These are phyloP conservation scores for Dittrichia graveolens DNA, from an alignment of 129 eudicot genomes.

Conservation along the genomic window DNA sequence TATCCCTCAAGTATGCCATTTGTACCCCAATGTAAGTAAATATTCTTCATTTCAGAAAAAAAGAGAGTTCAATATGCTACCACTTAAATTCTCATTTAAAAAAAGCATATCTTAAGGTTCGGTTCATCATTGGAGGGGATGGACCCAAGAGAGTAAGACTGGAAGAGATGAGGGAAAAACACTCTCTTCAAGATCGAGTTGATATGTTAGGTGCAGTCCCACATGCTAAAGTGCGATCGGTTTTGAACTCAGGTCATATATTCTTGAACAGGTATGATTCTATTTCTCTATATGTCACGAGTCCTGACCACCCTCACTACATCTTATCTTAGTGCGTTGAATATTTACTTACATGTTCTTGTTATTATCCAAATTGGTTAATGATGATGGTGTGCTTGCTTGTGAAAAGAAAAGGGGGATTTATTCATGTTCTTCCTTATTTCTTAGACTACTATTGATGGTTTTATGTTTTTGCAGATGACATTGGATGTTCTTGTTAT, in stretches of 20 bases:
- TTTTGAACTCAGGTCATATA: slow-evolving; percentile 88
- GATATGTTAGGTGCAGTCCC: slow-evolving; percentile 99
- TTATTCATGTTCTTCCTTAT: not conserved
- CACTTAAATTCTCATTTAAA: slow-evolving; percentile 26
- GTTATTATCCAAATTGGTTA: too few relatives aligned
- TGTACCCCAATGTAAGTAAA: slow-evolving; percentile 84
- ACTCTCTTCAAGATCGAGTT: slow-evolving; percentile 92
- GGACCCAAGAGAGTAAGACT: slow-evolving; percentile 96
- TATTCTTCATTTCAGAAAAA: not conserved
- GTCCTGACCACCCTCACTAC: not conserved
- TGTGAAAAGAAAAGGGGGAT: not conserved
- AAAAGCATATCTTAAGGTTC: slow-evolving; percentile 58
- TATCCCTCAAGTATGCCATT: slow-evolving; percentile 93
- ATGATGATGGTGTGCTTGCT: too few relatives aligned
- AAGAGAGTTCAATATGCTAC: not conserved
- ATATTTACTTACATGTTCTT: too few relatives aligned
- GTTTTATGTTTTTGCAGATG: too few relatives aligned
- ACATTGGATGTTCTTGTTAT: too few relatives aligned
- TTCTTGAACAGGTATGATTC: slow-evolving; percentile 79
- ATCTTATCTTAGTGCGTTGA: too few relatives aligned
- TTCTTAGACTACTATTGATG: not conserved
- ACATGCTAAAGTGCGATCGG: slow-evolving; percentile 94
- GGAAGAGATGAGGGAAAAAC: slow-evolving; percentile 99
- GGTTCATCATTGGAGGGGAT: slow-evolving; percentile 95
- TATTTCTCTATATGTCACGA: not conserved